Evolutionary conservation across 2,329 filamentous ascomycete species (phyloP), one percentile per base, ranked within the genome.

Genomic region (Pezicula carpinea): DNA sequence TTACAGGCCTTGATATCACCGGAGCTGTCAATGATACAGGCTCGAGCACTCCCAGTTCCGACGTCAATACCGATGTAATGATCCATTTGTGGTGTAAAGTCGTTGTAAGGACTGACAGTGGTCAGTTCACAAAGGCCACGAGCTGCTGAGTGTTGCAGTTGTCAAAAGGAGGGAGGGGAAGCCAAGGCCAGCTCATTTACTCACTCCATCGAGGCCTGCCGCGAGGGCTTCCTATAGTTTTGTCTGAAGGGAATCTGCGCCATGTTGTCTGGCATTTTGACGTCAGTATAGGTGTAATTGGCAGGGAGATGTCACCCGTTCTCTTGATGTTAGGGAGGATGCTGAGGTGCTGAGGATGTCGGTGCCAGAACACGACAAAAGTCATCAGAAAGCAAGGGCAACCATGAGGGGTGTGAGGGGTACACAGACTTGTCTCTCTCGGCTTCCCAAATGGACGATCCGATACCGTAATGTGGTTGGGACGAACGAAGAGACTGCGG

Each of bases 1-100:
- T 47, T 50, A 63, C 61, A 57, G 38, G 78, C 81, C 63, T 83
- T 83, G 69, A 99, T 97, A 63, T 96, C 89, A 44, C 93, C 93
- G 34, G 86, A 83, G 52, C 83, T 79, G 66, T 97, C 89, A 68
- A 99, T 96, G 64, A 99, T 89, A 69, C 93, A 97, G 46, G 93
- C 93, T 64, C 93, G 82, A 33, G 92, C 93, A 65, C 89, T 96
- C 47, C 93, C 93, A 17, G 93, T 99, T 44, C 93, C 93, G 43
- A 99, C 92, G 71, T 99, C 93, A 58, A 99, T 89, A 51, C 92
- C 92, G 62, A 97, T 79, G 62, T 78, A 83, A 59, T 83, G 75
- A 51, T 81, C 75, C 69, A 81, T 52, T 41, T 61, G 59, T 21
- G 61, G 59, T 40, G 62, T 60, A n/a, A 64, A 46, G 23, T 64